Base-by-base conservation (phyloP, 192 early-diverging fungal species). In the Allomyces javanicus region DNA sequence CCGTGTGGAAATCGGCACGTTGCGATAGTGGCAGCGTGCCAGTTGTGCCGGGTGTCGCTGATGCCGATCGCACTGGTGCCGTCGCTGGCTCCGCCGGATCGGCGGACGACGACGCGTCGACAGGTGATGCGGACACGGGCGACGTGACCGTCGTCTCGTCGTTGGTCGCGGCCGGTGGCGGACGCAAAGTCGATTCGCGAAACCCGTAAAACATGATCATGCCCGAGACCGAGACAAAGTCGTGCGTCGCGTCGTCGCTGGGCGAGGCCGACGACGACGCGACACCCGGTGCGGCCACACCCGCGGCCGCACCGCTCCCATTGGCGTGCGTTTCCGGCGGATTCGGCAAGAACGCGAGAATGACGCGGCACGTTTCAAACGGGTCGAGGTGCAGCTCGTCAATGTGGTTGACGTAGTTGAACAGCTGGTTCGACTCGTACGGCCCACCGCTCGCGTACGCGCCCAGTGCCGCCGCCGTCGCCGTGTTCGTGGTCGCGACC, bases 331-430 rank as follows among this genome's bases (percentile, higher is more conserved):
- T 25, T 70, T 50, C 50, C 21, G 50, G 50, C 17, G 50, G 50
- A n/a, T 67, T 83, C 17, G 91, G 89, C 43, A 91, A 70, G 69
- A 96, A 91, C 12, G 85, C 83, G 12, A 96, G 77, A 64, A 96
- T 88, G 11, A 96, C 70, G 63, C 85, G 77, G 67, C 77, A 77
- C 0, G 87, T 83, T 67, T 89, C 76, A 17, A 78, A 72, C 10
- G 90, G 82, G 6, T 77, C 70, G 24, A 97, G 73, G 21, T 74
- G 69, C 0, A 96, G 65, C 67, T 86, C 75, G 65, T 83, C 81
- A 25, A 89, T 82, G 66, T 90, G 85, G 62, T 89, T 87, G 44
- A 96, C 87, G 72, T 85, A 87, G 73, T 98, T 98, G 74, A 96
- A 95, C 0, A 95, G 79, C 70, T 96, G 90, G 69, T 94, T 93